A percentile compares a stretch with the other conserved stretches of the same genome.
Evolutionary conservation across 257 asterid genomes (phyloP).

Genomic region (Avicennia marina): DNA sequence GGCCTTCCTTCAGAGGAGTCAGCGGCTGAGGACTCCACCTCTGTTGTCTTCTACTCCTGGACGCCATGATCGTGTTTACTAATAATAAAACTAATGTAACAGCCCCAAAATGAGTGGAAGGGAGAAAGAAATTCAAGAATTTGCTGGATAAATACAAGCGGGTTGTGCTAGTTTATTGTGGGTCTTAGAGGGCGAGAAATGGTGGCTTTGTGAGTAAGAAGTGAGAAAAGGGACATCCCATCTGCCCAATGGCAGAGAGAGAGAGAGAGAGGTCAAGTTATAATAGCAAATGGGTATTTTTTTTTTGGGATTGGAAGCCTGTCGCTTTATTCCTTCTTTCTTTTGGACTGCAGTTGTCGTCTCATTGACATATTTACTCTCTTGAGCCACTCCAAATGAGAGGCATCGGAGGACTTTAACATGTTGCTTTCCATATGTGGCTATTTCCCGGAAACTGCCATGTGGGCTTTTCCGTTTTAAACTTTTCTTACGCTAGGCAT

Average conservation of each 20-base stretch:
- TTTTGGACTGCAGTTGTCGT: no score
- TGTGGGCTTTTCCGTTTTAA: no score
- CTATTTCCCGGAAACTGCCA: neutral
- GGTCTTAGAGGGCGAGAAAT: constrained; percentile 25
- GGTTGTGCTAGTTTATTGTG: neutral
- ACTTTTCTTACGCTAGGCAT: no score
- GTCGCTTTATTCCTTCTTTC: neutral
- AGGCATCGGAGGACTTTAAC: constrained; percentile 18
- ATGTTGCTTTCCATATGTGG: constrained; percentile 23
- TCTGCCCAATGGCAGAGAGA: constrained; percentile 33
- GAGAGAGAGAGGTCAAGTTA: constrained; percentile 8
- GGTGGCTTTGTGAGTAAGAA: constrained; percentile 33
- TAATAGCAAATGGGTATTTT: neutral
- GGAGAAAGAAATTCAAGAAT: neutral
- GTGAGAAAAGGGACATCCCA: constrained; percentile 42
- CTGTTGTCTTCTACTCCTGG: constrained; percentile 45
- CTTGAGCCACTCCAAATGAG: neutral
- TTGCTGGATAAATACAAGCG: neutral
- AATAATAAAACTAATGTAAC: no score
- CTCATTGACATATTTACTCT: no score
- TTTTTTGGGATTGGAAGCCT: constrained; percentile 29
- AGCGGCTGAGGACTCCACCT: constrained; percentile 67
- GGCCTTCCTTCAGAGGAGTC: constrained; percentile 85
- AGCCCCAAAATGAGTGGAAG: no score
- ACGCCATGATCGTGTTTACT: constrained; percentile 26